Evolutionary conservation across 495 filamentous ascomycete species (phyloP), one percentile per base, ranked within the genome.

Genomic region (Darksidea phi): DNA sequence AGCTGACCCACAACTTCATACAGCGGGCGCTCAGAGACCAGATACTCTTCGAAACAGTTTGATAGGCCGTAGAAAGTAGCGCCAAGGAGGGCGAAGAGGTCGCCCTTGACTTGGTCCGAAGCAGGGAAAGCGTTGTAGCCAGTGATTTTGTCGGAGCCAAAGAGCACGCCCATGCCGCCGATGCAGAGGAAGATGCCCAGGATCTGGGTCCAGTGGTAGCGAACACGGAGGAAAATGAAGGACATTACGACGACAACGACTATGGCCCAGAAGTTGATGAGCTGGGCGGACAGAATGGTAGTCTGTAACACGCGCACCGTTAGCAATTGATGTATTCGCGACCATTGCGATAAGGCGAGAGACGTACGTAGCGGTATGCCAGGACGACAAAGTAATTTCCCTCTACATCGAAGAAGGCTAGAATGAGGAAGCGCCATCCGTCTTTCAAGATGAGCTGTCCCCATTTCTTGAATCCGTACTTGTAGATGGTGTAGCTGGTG

Each of bases 211-310:
- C 80, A 74, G 73, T 90, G 88, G 78, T 98, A 98, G 54, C 94
- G 89, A 23, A 98, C 94, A 36, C 78, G 78, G 23, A 98, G 82
- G 70, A 96, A 79, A 45, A 85, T 47, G 75, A 92, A 89, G 8
- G 92, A 96, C 67, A 97, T 74, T 60, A 87, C 71, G 24, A 97
- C 91, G 25, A 98, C 94, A 57, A 94, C 85, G 18, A 93, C 89
- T 61, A 98, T 98, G 65, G 92, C 87, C 93, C 94, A 98, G 82
- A 98, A 97, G 80, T 96, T 96, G 75, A 98, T 91, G 32, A 98
- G 80, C 76, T 97, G 92, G 8, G 89, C 91, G 52, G 89, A 94
- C 36, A 94, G 83, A 72, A 92, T 87, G 69, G 86, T 94, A 48
- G 91, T 95, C 48, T 58, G 26, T 7, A 25, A 26, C 17, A 15